Evolutionary conservation across 495 filamentous ascomycete species (phyloP), one percentile per base, ranked within the genome.

Genomic region (Penicillium desertorum): DNA sequence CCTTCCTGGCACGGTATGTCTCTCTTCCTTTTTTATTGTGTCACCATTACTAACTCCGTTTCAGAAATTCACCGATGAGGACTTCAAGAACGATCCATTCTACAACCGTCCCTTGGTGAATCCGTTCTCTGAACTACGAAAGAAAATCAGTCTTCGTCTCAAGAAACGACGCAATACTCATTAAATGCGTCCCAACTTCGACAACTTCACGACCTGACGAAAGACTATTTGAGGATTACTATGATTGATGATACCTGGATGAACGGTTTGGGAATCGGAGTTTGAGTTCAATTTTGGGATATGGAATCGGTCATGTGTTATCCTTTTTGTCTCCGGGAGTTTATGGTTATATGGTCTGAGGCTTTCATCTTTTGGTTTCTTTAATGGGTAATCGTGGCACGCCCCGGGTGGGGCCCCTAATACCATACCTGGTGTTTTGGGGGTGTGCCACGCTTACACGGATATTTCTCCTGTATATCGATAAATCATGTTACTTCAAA

Each of bases 31-130:
- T 29, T 30, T 12, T 20, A 5, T 19, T 14, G 1, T 34, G 22
- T 41, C 20, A 17, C 36, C 45, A 23, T 53, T 25, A 59, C 60
- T 56, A 41, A 55, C 37, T 27, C 12, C 7, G 29, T 4, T 29
- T 17, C 39, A 77, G 76, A 76, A 70, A 69, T 76, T 76, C 58
- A 76, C 72, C 58, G 74, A 79, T 17, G 71, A 77, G n/a, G 76
- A 79, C 56, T 74, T 79, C 62, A 74, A 74, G 37, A 72, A 76
- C 42, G 76, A 79, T 42, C 75, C 75, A 4, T 79, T 79, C 53
- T 79, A 79, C 59, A 76, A 66, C 54, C 57, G 55, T 3, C 75
- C 71, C 0, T 36, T 63, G 32, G 59, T 69, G 5, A 76, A 72
- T 23, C 70, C 71, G 11, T 75, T 76, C 48, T 57, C 63, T 16